Base-by-base conservation (phyloP, 495 filamentous ascomycete genomes). In the Clohesyomyces aquaticus region DNA sequence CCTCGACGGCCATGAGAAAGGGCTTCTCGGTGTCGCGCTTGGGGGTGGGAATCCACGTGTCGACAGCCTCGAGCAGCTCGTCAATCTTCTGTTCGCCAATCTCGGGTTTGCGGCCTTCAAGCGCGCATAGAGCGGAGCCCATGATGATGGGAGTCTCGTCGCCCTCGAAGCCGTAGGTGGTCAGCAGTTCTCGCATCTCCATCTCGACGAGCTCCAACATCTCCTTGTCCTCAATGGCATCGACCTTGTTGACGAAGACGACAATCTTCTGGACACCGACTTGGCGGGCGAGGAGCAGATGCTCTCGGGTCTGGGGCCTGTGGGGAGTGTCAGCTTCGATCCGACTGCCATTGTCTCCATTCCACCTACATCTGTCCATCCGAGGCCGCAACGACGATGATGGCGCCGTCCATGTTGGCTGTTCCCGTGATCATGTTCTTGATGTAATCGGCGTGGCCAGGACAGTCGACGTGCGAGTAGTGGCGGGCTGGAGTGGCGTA, bases 401-500 rank as follows among this genome's bases (percentile, higher is more conserved):
- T 91, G 67, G 94, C 93, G 74, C 94, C 93, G 71, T 97, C 93
- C 93, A 97, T 97, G 82, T 87, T 91, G 66, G 93, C 91, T 61
- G 93, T 90, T 83, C 93, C 93, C 68, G 93, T 96, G 77, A 97
- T 97, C 93, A 97, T 97, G 86, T 98, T 98, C 87, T 98, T 98
- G 80, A 98, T 97, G 83, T 98, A 98, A 91, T 98, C 94, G 75
- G 94, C 94, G 86, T 98, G 94, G 77, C 94, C 94, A 56, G 94
- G 94, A 78, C 94, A 98, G 85, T 98, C 94, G 81, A 98, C 94
- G 85, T 98, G 94, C 71, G 94, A 92, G 81, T 98, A 98, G 81
- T 98, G 94, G 67, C 95, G 86, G 69, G 75, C 76, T 4, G 96
- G 89, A 74, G 94, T 98, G 72, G 88, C 81, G 79, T 97, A 98